phyloP scores from a whole-genome alignment of 2,329 filamentous ascomycete species.

The Aspergillus spinulosporus region DNA sequence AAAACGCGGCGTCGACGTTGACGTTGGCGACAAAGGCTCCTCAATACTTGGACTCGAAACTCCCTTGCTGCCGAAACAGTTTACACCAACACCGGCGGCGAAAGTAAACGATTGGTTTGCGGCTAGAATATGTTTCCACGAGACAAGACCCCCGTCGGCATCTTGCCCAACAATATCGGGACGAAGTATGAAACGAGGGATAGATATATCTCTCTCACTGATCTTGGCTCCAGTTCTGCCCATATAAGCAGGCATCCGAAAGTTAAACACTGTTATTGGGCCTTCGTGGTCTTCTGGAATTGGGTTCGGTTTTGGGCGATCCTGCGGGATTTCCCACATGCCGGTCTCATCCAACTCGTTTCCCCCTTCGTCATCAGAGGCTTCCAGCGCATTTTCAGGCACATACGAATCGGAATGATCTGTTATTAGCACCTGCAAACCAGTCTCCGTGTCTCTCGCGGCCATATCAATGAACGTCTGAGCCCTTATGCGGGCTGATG shows the following conservation, averaged over 20 bases:
- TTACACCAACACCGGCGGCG: conserved; percentile 35
- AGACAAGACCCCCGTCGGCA: conserved; percentile 45
- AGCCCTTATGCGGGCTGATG: conserved; percentile 46
- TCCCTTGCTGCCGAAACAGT: conserved; percentile 33
- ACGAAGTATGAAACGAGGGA: conserved; percentile 43
- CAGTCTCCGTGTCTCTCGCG: conserved; percentile 42
- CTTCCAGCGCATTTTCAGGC: conserved; percentile 35
- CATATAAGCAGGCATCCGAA: conserved; percentile 45
- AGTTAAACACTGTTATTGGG: conserved; percentile 42
- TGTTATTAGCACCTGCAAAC: conserved; percentile 43
- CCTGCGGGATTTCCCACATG: conserved; percentile 26
- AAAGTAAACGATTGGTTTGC: conserved; percentile 43
- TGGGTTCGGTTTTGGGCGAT: conserved; percentile 26
- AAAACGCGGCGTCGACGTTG: conserved; percentile 31
- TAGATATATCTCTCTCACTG: conserved; percentile 29
- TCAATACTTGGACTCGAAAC: conserved; percentile 27
- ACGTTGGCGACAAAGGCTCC: conserved; percentile 35
- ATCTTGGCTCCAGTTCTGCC: conserved; percentile 36
- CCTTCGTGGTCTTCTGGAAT: conserved; percentile 26
- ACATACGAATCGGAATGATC: conserved; percentile 43
- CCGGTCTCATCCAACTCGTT: conserved; percentile 37
- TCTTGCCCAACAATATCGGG: conserved; percentile 47
- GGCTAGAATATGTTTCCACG: conserved; percentile 47
- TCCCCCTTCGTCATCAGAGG: conserved; percentile 34
- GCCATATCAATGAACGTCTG: conserved; percentile 48